Evolutionary conservation across 2,329 filamentous ascomycete species (phyloP), one percentile per base, ranked within the genome.

Genomic region (Magnaporthales sp.): DNA sequence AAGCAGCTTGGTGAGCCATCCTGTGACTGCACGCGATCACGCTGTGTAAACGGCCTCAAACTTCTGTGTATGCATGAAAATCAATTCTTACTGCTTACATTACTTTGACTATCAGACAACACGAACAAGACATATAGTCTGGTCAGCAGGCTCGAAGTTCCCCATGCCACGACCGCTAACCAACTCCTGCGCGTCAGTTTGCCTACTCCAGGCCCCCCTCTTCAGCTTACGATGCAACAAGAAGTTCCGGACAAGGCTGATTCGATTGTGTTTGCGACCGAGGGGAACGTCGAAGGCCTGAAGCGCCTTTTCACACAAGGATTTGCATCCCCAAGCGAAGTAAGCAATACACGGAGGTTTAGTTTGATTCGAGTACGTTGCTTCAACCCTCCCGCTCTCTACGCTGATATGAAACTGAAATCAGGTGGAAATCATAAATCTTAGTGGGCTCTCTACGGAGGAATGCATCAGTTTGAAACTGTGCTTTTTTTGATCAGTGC

Each of bases 381-480:
- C 24, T 22, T 10, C 61, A 26, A 24, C 31, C 30, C 61, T 63
- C 31, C 61, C 24, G 24, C 30, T 29, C 9, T 63, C 27, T 63
- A 27, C 61, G 24, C 9, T 22, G 19, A 32, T 26, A 3, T 22
- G 10, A 63, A 63, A 29, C 10, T 32, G 24, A 63, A 30, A 13
- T 30, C 10, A 31, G 26, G 10, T 24, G 56, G 22, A 60, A 60
- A 60, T 60, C 15, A 60, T 60, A 24, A 60, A 24, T 60, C 22
- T 60, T 8, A 63, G 27, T 63, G 27, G 61, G 61, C 61, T 27
- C 27, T 63, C 9, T 63, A 63, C 31, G 3, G 61, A 24, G 56
- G 56, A 60, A 60, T 60, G 61, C 27, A 63, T 22, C 27, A 63
- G 24, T 63, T 27, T 63, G 27, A 63, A 63, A 63, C 27, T 32